These are phyloP conservation scores for Nephelium lappaceum DNA, from an alignment of 345 rosid species.

Conservation along the genomic window DNA sequence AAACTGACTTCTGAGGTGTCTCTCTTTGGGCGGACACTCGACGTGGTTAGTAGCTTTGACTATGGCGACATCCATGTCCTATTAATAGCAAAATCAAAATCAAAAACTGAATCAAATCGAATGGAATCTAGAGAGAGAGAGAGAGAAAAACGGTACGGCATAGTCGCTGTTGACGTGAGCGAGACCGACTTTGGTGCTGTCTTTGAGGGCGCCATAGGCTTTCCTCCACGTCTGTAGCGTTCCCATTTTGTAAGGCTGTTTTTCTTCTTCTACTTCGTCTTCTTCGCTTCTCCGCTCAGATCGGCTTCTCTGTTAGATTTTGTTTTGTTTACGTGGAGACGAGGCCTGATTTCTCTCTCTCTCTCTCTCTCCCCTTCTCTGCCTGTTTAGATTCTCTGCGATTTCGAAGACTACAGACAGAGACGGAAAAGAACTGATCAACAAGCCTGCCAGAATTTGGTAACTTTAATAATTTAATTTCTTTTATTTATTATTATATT, in stretches of 20 bases:
- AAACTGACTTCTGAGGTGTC: constrained; percentile 87
- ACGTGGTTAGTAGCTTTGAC: constrained; percentile 98
- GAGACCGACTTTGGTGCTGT: constrained; percentile 98
- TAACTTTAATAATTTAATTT: background rate
- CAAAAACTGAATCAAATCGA: constrained; percentile 22
- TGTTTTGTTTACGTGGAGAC: constrained; percentile 29
- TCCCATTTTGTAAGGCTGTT: constrained; percentile 64
- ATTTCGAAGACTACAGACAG: background rate
- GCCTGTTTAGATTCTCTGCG: background rate
- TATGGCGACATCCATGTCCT: constrained; percentile 98
- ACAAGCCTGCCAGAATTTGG: background rate
- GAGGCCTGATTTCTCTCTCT: constrained; percentile 24
- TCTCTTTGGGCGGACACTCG: constrained; percentile 96
- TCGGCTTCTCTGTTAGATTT: constrained; percentile 6
- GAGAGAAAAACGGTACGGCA: constrained; percentile 52
- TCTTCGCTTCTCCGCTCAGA: constrained; percentile 4
- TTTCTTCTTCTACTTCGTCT: constrained; percentile 15
- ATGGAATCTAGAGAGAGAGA: background rate
- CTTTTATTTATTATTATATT: background rate
- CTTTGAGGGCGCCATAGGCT: constrained; percentile 96
- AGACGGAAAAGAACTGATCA: constrained; percentile 2
- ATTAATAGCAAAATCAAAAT: constrained; percentile 18
- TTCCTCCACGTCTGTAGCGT: constrained; percentile 96
- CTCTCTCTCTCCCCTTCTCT: background rate
- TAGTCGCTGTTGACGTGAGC: constrained; percentile 99